A percentile compares a stretch with the other conserved stretches of the same genome.
Evolutionary conservation across 2,329 filamentous ascomycete species (phyloP).

Genomic region (Fusarium devonianum): DNA sequence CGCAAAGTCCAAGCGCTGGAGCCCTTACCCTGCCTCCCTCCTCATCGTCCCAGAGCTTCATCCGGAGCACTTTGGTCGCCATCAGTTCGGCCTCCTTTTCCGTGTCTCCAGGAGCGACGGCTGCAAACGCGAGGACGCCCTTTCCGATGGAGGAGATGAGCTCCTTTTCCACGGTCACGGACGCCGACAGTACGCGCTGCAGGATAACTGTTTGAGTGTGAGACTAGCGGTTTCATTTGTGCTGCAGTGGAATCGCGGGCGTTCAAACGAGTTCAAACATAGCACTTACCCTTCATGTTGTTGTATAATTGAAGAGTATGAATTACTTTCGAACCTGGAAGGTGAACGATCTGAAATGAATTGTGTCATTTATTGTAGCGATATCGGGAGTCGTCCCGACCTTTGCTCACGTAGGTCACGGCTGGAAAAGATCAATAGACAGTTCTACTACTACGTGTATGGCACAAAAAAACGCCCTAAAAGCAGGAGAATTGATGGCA

Average conservation of each 20-base stretch:
- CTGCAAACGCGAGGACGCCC: conserved; percentile 89
- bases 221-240: conserved; percentile 13
- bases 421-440: background rate
- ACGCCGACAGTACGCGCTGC: conserved; percentile 92
- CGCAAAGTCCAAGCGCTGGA: background rate
- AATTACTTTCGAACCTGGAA: background rate
- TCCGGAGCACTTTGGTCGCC: conserved; percentile 85
- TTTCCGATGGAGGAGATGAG: conserved; percentile 90
- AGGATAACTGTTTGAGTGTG: conserved; percentile 71
- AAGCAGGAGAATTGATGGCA: background rate
- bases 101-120: conserved; percentile 88
- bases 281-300: conserved; percentile 37
- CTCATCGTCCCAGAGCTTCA: conserved; percentile 91
- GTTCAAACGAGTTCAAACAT: conserved; percentile 1
- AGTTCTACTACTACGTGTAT: background rate
- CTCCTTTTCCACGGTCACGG: conserved; percentile 91
- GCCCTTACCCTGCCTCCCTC: conserved; percentile 67
- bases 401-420: conserved; percentile 2
- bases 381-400: conserved; percentile 30
- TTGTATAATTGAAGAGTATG: background rate
- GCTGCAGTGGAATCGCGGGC: background rate
- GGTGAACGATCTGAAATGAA: conserved; percentile 4
- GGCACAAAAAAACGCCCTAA: background rate
- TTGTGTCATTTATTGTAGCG: conserved; percentile 7
- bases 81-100: conserved; percentile 85